Percentiles rank a stretch among this genome's conserved stretches.
These are phyloP conservation scores for Microcos paniculata DNA, from an alignment of 345 rosid species.

Conservation along the genomic window DNA sequence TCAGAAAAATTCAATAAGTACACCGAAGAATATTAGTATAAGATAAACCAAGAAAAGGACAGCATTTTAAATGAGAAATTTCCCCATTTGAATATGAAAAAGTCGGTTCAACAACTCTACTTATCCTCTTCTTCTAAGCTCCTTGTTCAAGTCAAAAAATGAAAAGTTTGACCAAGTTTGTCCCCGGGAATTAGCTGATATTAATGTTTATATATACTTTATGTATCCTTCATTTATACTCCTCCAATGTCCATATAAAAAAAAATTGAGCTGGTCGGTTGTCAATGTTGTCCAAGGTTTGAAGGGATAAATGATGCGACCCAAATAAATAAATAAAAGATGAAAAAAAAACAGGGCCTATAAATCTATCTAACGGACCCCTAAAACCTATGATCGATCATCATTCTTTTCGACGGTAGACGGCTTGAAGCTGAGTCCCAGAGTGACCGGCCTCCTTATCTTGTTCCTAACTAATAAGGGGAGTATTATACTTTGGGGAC, in stretches of 20 bases:
- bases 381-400: too few species aligned
- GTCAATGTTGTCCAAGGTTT: neutral
- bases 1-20: neutral
- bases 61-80: too few species aligned
- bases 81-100: neutral
- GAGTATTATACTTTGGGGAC: neutral
- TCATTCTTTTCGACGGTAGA: too few species aligned
- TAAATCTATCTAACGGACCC: too few species aligned
- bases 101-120: neutral
- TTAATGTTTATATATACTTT: neutral
- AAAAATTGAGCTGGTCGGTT: neutral
- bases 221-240: too few species aligned
- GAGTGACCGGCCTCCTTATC: too few species aligned
- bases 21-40: too few species aligned
- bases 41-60: too few species aligned
- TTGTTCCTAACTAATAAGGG: too few species aligned
- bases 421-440: too few species aligned
- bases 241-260: neutral
- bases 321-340: too few species aligned
- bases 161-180: neutral
- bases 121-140: neutral
- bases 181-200: neutral
- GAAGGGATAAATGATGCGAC: neutral
- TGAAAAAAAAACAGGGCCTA: too few species aligned
- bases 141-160: neutral